Conservation (phyloP, 352 stramenopile species). For the Phytophthora ramorum region DNA sequence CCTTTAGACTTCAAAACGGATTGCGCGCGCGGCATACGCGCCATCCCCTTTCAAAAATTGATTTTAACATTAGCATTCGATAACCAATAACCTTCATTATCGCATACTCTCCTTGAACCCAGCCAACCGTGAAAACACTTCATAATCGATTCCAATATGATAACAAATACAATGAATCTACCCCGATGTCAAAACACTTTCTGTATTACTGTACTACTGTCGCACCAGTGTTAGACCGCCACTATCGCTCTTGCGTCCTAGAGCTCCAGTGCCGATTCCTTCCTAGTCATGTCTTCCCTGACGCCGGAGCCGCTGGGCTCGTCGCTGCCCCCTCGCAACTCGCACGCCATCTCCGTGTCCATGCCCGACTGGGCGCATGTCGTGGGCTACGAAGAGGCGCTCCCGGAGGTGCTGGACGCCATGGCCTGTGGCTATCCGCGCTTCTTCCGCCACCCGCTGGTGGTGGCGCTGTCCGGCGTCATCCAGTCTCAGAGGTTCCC, state of each 20-base stretch:
- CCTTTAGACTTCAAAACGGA: no score
- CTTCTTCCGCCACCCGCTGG: conserved; percentile 92
- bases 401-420: conserved; percentile 61
- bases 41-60: no score
- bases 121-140: no score
- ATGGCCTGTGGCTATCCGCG: conserved; percentile 93
- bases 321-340: conserved; percentile 72
- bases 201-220: no score
- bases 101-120: no score
- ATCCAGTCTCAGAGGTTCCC: conserved; percentile 37
- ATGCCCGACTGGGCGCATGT: conserved; percentile 87
- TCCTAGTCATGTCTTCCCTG: neutral
- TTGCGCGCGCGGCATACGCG: no score
- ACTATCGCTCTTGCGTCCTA: neutral
- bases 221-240: no score
- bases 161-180: no score
- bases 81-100: no score
- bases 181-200: no score
- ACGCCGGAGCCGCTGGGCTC: conserved; percentile 65
- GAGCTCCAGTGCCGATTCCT: neutral
- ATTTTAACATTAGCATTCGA: no score
- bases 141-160: no score
- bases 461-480: conserved; percentile 67
- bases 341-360: conserved; percentile 84
- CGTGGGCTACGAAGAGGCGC: conserved; percentile 92